Base-by-base conservation (phyloP, 23 red algal species). In the Gracilaria gracilis region DNA sequence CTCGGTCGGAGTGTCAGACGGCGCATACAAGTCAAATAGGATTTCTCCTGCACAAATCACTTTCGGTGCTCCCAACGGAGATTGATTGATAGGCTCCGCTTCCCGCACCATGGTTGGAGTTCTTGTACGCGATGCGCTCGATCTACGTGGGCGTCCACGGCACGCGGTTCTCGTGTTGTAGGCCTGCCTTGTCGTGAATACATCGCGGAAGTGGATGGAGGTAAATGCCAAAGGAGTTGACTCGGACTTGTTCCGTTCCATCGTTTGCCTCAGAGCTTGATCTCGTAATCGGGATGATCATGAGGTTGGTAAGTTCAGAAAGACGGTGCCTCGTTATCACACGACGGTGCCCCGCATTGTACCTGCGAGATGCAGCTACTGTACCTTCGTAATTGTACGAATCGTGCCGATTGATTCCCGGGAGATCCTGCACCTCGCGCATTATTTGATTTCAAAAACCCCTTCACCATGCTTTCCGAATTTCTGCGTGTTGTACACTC, bases 11-110 rank as follows among this genome's bases (percentile, higher is more conserved):
- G 87, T 74, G 74, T 71, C 48, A 2, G 87, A 59, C 46, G 87
- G 42, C 3, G 87, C 57, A 21, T 61, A 67, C 44, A 90, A 28
- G 61, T 90, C 87, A n/a, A 64, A 90, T 3, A 90, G 76, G 20
- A 80, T 64, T 35, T 90, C 87, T 44, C 87, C 87, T n/a, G 74
- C 53, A 57, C 87, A 90, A 24, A 90, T 29, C 0, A 90, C 47
- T 65, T 90, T 28, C 19, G 87, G 87, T 0, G 87, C 72, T 5
- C 72, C 72, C 20, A 77, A 37, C 25, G 72, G 72, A n/a, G 72
- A 77, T 50, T 77, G 72, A 77, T 28, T 77, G 72, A 77, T 50
- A 0, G 72, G 72, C 6, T 77, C 72, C 6, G 72, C 46, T 31
- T 77, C 72, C 0, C 72, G 72, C 72, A 77, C 40, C 38, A 51